Evolutionary conservation across 1,139 yeast species (phyloP), one percentile per base, ranked within the genome.

Genomic region (Candida sp.): DNA sequence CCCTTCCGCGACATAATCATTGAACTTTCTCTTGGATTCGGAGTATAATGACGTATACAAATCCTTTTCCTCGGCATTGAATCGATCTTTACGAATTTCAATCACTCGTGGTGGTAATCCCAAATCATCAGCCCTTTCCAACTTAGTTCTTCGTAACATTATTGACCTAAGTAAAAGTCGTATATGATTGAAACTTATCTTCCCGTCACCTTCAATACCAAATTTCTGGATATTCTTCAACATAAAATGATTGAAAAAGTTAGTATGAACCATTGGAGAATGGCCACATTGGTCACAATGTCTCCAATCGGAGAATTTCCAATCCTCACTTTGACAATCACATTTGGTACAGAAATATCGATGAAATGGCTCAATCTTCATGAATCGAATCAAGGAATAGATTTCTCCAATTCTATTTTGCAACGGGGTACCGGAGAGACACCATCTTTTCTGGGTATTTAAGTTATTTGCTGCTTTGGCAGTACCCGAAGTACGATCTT

Each of bases 341-440:
- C 99, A 95, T 56, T 84, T 85, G 22, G 95, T 87, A 68, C 99
- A 95, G 57, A 82, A 91, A 66, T 95, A 93, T 48, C 82, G 77
- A 51, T 93, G 84, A 61, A 89, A 91, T 3, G 99, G 99, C 39
- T 82, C 81, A 36, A 93, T 74, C 53, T 86, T 81, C 67, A 93
- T 64, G 56, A 88, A 93, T 53, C 98, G 71, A 45, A 93, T 83
- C 56, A 93, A 70, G 1, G 98, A 90, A 63, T 93, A 93, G 73
- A 93, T 79, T 66, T 93, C 99, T 36, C 99, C 99, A 55, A 93
- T 91, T 52, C 98, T 75, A 60, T 93, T 95, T 58, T 95, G 99
- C 48, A 93, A 70, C 0, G 99, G 99, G 0, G 99, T 93, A 53
- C 99, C 99, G 1, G 96, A 82, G 27, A 93, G 66, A 64, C 99